Percentiles rank a stretch among this genome's conserved stretches.
phyloP scores from a whole-genome alignment of 2,329 filamentous ascomycete species.

The Arthrobotrys entomopaga region DNA sequence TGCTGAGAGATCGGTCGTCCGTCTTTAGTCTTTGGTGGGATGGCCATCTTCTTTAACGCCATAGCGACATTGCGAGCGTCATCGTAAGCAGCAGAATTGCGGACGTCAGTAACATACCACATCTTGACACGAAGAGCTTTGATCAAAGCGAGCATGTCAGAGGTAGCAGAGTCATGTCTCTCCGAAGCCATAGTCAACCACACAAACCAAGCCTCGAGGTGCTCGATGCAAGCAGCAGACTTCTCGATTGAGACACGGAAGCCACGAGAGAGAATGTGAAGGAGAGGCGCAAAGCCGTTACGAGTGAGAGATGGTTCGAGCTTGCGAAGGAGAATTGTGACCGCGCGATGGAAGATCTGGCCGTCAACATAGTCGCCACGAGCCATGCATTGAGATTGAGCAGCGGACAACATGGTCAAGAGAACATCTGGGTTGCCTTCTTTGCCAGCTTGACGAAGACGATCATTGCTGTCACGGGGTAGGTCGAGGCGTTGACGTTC shows the following conservation, averaged over 20 bases:
- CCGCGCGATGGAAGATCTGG: slow-evolving; percentile 84
- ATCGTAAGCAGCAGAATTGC: slow-evolving; percentile 87
- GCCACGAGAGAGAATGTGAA: slow-evolving; percentile 78
- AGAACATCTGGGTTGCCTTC: slow-evolving; percentile 65
- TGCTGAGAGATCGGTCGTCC: slow-evolving; percentile 57
- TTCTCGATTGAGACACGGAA: slow-evolving; percentile 75
- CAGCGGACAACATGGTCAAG: slow-evolving; percentile 78
- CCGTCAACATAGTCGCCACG: slow-evolving; percentile 84
- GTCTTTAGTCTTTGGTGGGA: slow-evolving; percentile 65
- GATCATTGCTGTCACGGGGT: slow-evolving; percentile 40
- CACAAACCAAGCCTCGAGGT: slow-evolving; percentile 82
- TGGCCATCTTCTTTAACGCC: slow-evolving; percentile 89
- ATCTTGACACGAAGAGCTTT: slow-evolving; percentile 89
- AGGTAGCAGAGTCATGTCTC: slow-evolving; percentile 77
- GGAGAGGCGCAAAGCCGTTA: slow-evolving; percentile 75
- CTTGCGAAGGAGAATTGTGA: slow-evolving; percentile 74
- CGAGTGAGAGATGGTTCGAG: slow-evolving; percentile 72
- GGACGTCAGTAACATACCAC: slow-evolving; percentile 97
- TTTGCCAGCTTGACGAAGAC: slow-evolving; percentile 35
- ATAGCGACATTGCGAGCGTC: slow-evolving; percentile 85
- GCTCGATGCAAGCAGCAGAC: slow-evolving; percentile 77
- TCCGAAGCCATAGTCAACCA: slow-evolving; percentile 86
- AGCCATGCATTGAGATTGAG: slow-evolving; percentile 78
- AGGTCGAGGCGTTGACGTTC: slow-evolving; percentile 54
- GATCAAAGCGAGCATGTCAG: slow-evolving; percentile 77